These are phyloP conservation scores for Macrocybe gigantea DNA, from an alignment of 768 basidiomycete species.

Conservation along the genomic window DNA sequence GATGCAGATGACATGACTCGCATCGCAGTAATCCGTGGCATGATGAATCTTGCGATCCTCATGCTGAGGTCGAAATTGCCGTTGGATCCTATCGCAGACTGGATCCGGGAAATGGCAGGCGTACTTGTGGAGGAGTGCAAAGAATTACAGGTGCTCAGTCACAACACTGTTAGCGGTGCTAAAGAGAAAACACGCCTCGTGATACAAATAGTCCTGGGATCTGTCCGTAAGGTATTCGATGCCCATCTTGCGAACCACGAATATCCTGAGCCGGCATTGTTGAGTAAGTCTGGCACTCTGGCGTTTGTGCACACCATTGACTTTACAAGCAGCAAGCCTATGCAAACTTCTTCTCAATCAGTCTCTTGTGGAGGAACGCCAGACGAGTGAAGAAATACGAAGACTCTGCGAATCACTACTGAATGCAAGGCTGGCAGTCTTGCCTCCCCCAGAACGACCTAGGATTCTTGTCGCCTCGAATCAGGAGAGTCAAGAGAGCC, in stretches of 20 bases:
- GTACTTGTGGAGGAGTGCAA: constrained; percentile 52
- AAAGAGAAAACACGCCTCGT: constrained; percentile 1
- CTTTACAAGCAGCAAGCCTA: background rate
- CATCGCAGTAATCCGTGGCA: constrained; percentile 66
- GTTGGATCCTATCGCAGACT: constrained; percentile 48
- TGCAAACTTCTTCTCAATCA: background rate
- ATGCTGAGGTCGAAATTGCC: constrained; percentile 47
- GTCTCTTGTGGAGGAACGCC: constrained; percentile 27
- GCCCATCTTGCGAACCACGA: constrained; percentile 9
- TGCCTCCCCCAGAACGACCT: constrained; percentile 38
- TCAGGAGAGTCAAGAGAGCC: constrained; percentile 61
- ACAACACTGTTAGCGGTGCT: background rate
- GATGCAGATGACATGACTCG: constrained; percentile 59
- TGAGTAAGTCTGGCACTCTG: constrained; percentile 11
- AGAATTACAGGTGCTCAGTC: constrained; percentile 14
- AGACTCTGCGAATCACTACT: constrained; percentile 57
- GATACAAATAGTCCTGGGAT: constrained; percentile 13
- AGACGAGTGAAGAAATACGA: constrained; percentile 51
- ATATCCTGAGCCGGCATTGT: constrained; percentile 60
- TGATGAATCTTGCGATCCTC: constrained; percentile 64
- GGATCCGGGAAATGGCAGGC: constrained; percentile 58
- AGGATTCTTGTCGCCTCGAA: constrained; percentile 4
- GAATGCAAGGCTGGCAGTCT: constrained; percentile 40
- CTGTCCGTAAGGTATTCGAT: constrained; percentile 13
- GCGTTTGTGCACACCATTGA: background rate